Evolutionary conservation across 768 basidiomycete genomes (phyloP).

Genomic region (Phylloporus rhodoxanthus): DNA sequence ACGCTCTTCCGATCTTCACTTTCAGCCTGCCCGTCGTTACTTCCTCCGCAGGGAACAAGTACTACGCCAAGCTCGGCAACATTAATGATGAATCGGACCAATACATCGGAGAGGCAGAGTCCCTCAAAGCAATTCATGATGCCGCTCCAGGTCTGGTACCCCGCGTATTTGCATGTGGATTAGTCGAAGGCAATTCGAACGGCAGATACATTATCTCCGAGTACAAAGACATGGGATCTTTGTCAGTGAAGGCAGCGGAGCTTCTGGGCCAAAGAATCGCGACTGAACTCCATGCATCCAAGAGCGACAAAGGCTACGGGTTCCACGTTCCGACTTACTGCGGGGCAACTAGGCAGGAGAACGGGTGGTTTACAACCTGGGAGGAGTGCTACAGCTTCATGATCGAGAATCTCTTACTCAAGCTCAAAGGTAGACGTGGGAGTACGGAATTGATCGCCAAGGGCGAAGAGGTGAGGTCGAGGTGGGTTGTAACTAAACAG

Average conservation of each 20-base stretch:
- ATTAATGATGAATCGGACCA: conserved; percentile 55
- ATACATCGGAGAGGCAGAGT: conserved; percentile 62
- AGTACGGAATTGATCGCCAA: conserved; percentile 45
- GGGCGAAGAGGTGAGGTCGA: conserved; percentile 44
- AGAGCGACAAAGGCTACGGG: conserved; percentile 56
- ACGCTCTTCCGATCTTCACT: no score
- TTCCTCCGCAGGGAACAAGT: conserved; percentile 53
- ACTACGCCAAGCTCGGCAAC: conserved; percentile 59
- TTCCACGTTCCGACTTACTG: conserved; percentile 74
- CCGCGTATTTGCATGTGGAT: conserved; percentile 45
- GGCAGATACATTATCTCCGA: conserved; percentile 62
- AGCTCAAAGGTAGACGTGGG: conserved; percentile 37
- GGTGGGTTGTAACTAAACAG: conserved; percentile 30
- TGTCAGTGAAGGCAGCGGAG: conserved; percentile 43
- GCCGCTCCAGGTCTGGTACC: conserved; percentile 72
- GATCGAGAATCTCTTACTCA: conserved; percentile 52
- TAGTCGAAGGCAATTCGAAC: conserved; percentile 24
- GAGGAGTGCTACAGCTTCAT: conserved; percentile 59
- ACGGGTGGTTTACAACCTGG: conserved; percentile 73
- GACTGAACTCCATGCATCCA: conserved; percentile 54
- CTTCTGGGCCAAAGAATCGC: conserved; percentile 58
- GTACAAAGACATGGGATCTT: conserved; percentile 53
- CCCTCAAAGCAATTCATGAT: conserved; percentile 52
- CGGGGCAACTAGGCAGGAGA: conserved; percentile 61
- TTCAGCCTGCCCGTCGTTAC: conserved; percentile 41